Evolutionary conservation across 139 green algal species (phyloP).

Genomic region (Micromonas commoda): DNA sequence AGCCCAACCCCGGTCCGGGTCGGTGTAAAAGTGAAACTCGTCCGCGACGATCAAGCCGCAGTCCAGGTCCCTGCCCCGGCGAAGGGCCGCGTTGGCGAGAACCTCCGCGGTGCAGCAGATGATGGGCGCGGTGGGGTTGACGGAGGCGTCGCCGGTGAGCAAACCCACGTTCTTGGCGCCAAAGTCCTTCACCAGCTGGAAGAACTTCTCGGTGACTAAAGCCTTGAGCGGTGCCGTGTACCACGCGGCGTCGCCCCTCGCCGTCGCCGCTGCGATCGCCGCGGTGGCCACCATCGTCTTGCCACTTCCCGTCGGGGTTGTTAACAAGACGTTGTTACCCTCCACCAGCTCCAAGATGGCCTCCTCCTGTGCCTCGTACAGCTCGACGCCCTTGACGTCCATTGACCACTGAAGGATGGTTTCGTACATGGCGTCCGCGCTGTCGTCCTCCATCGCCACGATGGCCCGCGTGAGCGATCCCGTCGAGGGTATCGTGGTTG

Average conservation of each 20-base stretch:
- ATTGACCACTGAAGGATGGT: neutral
- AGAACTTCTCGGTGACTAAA: conserved; percentile 77
- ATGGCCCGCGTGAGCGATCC: neutral
- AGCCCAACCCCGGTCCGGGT: conserved; percentile 72
- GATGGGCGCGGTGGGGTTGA: conserved; percentile 78
- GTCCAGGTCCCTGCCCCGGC: conserved; percentile 29
- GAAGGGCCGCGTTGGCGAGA: conserved; percentile 65
- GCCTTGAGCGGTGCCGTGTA: conserved; percentile 82
- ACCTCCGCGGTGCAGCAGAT: conserved; percentile 98
- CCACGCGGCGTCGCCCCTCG: conserved; percentile 66
- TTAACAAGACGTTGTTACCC: conserved; percentile 75
- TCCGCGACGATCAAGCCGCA: conserved; percentile 90
- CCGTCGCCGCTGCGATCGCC: conserved; percentile 62
- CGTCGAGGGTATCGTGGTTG: neutral
- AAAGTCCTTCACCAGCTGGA: conserved; percentile 57
- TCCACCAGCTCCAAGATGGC: conserved; percentile 56
- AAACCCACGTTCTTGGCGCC: conserved; percentile 56
- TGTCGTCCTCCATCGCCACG: neutral
- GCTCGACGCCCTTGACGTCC: neutral
- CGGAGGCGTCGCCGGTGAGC: conserved; percentile 78
- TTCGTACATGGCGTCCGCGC: neutral
- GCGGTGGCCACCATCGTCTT: conserved; percentile 95
- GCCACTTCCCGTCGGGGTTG: conserved; percentile 83
- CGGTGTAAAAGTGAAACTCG: conserved; percentile 82
- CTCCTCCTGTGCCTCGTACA: conserved; percentile 16